Base-by-base conservation (phyloP, 2,329 filamentous ascomycete species). In the Fusarium nodosum region DNA sequence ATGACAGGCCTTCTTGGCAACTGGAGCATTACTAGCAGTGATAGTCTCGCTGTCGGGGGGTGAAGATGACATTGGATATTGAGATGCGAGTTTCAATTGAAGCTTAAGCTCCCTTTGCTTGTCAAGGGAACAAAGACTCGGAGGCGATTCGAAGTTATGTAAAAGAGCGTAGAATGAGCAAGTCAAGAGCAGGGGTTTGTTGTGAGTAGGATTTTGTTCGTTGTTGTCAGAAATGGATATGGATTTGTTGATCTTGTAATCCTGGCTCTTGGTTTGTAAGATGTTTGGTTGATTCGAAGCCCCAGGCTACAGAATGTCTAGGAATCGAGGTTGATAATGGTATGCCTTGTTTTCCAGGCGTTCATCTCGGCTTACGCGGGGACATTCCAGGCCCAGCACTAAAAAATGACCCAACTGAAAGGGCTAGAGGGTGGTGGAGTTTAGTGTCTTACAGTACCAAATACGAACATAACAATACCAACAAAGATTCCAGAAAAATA, bases 1-100 rank as follows among this genome's bases (percentile, higher is more conserved):
- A 75, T 87, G 85, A 69, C 85, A 87, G 34, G 77, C 71, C 62
- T 80, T 80, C 20, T 69, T 69, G 30, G 67, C 67, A 33, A 67
- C 39, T 20, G 57, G 66, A 42, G 53, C 59, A 36, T 44, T 68
- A 33, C 44, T 57, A 50, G 67, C 31, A 33, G 56, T 60, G 42
- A 55, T 45, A 33, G 36, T 51, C 30, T 70, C 67, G 67, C 53
- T 69, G 63, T 63, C 47, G 39, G 66, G 67, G 20, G 67, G 67
- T 28, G 67, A 69, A 36, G 64, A 44, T 54, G 67, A 71, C 67
- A 69, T 69, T 36, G 66, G 62, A 65, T 60, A 65, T 44, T 54
- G 56, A 44, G 41, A 56, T 53, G 57, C 38, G 34, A 44, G 30
- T 55, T 65, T 50, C 45, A 48, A 31, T 50, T 44, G 38, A 56